Base-by-base conservation (phyloP, 2,329 filamentous ascomycete genomes). In the Cercospora janseana region DNA sequence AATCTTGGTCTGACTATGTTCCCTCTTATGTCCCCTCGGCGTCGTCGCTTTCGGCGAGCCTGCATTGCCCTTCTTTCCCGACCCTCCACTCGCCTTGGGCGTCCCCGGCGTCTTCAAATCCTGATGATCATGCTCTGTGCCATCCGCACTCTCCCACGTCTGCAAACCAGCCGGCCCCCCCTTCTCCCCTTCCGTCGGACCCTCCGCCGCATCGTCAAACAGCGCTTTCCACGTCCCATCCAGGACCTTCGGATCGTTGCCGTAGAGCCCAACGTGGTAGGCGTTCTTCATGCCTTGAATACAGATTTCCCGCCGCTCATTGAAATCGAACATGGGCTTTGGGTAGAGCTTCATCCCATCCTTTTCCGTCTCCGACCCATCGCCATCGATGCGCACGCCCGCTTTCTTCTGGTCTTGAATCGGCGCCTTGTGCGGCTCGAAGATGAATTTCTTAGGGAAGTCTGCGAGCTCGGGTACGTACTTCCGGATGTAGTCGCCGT, bases 271-370 rank as follows among this genome's bases (percentile, higher is more conserved):
- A 1, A 85, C 75, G 5, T 73, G 64, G 64, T 88, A 90, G 0
- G 86, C 86, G 37, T 77, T 76, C 72, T 88, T 89, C 79, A 89
- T 82, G 0, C 79, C 80, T 31, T 78, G 69, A 1, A 90, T 70
- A 60, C 87, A 90, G 2, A 79, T 69, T 5, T 77, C 73, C 45
- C 84, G 76, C 58, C 82, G 72, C 64, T 81, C 75, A 13, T 72
- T 65, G 62, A 90, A 91, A 67, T 90, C 85, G 64, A 91, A 87
- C 79, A 90, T 89, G 1, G 85, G 85, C 63, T 84, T 84, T 1
- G 86, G 85, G 65, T 90, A 91, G 1, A 69, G 53, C 27, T 63
- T 67, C 15, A 76, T 69, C 18, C 74, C 70, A 3, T 74, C 69
- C 26, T 66, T 69, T 21, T 75, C 53, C 21, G 74, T 55, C 26